Conservation (phyloP, 2,329 filamentous ascomycete species). For the Microsporum ferrugineum region DNA sequence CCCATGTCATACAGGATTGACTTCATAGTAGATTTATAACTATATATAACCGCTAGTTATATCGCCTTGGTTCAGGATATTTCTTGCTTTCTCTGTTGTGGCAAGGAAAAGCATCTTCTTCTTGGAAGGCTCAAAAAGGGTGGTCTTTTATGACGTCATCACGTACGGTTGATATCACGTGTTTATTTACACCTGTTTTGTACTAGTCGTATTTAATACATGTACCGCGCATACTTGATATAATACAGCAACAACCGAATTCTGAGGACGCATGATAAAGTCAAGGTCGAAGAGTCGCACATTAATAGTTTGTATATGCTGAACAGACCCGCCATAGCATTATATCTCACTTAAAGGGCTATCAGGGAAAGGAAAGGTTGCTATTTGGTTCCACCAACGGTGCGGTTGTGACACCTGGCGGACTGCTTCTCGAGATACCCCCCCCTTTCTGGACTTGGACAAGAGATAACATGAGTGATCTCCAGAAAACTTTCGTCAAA, state of each 20-base stretch:
- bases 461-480: constrained; percentile 55
- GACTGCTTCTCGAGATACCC: background rate
- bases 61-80: background rate
- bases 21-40: background rate
- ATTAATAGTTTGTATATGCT: background rate
- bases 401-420: background rate
- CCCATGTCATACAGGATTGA: background rate
- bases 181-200: background rate
- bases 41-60: background rate
- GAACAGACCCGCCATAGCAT: background rate
- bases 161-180: background rate
- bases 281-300: background rate
- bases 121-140: background rate
- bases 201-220: background rate
- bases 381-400: background rate
- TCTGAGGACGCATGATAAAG: background rate
- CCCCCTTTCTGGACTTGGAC: background rate
- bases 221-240: background rate
- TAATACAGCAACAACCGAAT: background rate
- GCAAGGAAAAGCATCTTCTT: background rate
- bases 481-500: constrained; percentile 69
- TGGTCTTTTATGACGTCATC: background rate
- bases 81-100: background rate
- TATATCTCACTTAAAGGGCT: background rate
- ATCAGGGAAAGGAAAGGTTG: background rate